Conservation (phyloP, 1,284 basidiomycete species). For the Lignosus rhinocerotis region DNA sequence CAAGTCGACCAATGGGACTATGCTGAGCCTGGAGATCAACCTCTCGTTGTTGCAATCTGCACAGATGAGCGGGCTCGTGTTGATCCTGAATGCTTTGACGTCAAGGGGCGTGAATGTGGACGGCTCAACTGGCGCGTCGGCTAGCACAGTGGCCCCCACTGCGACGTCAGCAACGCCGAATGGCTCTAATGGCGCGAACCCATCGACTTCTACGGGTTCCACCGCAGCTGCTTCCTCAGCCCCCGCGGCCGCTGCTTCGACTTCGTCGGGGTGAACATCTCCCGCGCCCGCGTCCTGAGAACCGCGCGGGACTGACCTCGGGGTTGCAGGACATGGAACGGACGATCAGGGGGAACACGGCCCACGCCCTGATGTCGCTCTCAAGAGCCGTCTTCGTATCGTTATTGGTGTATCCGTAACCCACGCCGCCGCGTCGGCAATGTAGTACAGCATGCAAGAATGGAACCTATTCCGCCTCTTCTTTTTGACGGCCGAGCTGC, state of each 20-base stretch:
- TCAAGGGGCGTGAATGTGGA: constrained; percentile 30
- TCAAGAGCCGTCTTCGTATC: constrained; percentile 6
- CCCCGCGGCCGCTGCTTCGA: constrained; percentile 5
- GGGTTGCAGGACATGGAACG: background rate
- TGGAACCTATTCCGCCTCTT: constrained; percentile 5
- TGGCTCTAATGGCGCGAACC: constrained; percentile 1
- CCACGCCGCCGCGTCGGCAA: background rate
- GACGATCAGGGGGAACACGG: constrained; percentile 9
- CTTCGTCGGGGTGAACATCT: constrained; percentile 2
- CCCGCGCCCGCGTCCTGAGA: constrained; percentile 1
- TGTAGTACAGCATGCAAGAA: constrained; percentile 5
- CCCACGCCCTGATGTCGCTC: background rate
- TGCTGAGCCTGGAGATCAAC: constrained; percentile 75
- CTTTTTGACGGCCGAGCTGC: constrained; percentile 9
- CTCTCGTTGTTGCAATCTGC: constrained; percentile 64
- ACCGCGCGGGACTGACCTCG: background rate
- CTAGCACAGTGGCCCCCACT: background rate
- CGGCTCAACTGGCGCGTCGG: constrained; percentile 6
- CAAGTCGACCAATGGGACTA: constrained; percentile 64
- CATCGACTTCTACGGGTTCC: background rate
- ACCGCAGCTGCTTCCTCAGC: constrained; percentile 13
- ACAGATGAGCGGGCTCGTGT: constrained; percentile 72
- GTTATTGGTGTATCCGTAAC: constrained; percentile 21
- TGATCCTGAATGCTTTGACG: constrained; percentile 67
- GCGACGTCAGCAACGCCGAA: constrained; percentile 4